These are phyloP conservation scores for Suillus plorans DNA, from an alignment of 768 basidiomycete genomes.

Conservation along the genomic window DNA sequence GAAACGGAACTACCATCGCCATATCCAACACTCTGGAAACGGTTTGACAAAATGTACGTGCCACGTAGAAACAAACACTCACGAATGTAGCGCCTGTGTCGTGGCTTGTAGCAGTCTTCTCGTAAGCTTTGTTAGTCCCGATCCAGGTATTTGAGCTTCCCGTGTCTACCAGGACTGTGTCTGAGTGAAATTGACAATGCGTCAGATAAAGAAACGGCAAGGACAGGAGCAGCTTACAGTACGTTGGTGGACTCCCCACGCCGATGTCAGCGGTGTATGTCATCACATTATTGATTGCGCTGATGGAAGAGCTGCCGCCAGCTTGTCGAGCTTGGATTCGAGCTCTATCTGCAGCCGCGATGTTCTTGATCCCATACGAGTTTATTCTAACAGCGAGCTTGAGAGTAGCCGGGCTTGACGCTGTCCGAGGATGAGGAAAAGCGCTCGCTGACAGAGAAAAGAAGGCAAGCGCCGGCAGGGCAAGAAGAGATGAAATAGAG, in stretches of 20 bases:
- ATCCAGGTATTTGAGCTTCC: conserved; percentile 25
- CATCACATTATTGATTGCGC: conserved; percentile 16
- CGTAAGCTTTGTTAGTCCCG: conserved; percentile 8
- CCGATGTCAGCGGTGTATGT: conserved; percentile 15
- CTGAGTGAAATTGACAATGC: conserved; percentile 5
- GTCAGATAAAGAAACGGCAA: not conserved
- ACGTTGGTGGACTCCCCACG: conserved; percentile 12
- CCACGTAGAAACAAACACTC: not conserved
- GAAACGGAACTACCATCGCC: conserved; percentile 6
- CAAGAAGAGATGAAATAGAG: conserved; percentile 1
- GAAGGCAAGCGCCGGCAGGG: conserved; percentile 1
- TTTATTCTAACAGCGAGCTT: conserved; percentile 4
- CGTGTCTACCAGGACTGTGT: conserved; percentile 17
- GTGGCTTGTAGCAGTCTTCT: not conserved
- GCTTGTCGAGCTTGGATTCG: not conserved
- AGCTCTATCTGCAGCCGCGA: conserved; percentile 9
- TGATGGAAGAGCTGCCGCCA: not conserved
- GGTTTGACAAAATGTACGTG: not conserved
- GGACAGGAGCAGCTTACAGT: conserved; percentile 6
- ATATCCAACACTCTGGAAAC: conserved; percentile 9
- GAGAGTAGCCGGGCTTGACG: not conserved
- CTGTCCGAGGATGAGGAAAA: not conserved
- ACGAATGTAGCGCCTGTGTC: conserved; percentile 10
- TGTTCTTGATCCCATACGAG: conserved; percentile 1
- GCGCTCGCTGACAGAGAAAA: not conserved